Conservation (phyloP, 495 filamentous ascomycete genomes). For the Pyrenula massariospora region DNA sequence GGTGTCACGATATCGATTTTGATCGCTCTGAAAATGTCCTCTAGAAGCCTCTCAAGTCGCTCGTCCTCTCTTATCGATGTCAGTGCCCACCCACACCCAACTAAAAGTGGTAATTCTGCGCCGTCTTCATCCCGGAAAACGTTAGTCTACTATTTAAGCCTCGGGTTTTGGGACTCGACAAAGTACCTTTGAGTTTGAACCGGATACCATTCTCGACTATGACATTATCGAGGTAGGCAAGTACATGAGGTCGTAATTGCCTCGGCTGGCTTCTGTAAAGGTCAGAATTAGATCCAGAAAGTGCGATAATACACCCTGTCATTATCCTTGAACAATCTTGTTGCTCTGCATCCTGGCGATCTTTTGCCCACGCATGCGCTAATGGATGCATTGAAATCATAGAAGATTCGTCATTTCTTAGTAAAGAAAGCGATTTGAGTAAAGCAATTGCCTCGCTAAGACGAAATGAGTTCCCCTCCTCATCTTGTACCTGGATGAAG, state of each 20-base stretch:
- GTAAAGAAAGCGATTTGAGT: constrained; percentile 14
- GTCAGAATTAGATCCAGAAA: neutral
- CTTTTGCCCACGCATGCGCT: constrained; percentile 10
- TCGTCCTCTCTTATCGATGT: constrained; percentile 8
- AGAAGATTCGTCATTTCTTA: constrained; percentile 3
- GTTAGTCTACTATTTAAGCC: neutral
- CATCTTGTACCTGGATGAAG: constrained; percentile 5
- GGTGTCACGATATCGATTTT: neutral
- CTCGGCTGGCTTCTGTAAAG: constrained; percentile 8
- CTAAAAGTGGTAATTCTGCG: constrained; percentile 6
- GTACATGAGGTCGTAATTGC: constrained; percentile 12
- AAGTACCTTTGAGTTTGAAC: constrained; percentile 1
- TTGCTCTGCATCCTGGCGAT: constrained; percentile 1
- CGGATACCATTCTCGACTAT: constrained; percentile 4
- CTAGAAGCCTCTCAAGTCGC: constrained; percentile 7
- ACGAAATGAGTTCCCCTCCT: constrained; percentile 15
- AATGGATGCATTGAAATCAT: constrained; percentile 14
- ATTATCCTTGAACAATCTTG: constrained; percentile 4
- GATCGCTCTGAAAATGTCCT: constrained; percentile 4
- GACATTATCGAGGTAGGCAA: constrained; percentile 10
- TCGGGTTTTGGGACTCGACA: neutral
- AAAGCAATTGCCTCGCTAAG: constrained; percentile 11
- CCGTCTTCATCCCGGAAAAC: constrained; percentile 1
- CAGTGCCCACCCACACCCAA: constrained; percentile 12
- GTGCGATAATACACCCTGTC: constrained; percentile 4